phyloP scores from a whole-genome alignment of 768 basidiomycete species.

The Suillus clintonianus region DNA sequence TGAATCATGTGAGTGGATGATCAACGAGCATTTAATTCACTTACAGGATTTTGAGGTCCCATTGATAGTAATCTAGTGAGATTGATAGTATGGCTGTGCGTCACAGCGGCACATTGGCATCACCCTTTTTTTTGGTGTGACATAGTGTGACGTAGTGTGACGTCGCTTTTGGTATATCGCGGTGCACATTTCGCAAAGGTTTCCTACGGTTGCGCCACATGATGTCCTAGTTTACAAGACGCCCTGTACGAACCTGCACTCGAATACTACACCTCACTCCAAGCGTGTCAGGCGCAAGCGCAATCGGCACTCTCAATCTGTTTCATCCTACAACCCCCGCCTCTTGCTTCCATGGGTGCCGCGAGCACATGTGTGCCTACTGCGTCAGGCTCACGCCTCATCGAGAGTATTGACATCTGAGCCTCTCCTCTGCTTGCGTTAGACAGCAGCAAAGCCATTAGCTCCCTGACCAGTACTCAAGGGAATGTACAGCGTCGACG shows the following conservation, averaged over 20 bases:
- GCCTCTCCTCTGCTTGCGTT: conserved; percentile 21
- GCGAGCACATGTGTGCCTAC: conserved; percentile 15
- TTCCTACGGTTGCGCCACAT: conserved; percentile 3
- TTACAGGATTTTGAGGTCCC: too few species aligned
- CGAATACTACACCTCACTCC: conserved; percentile 92
- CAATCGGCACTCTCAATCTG: conserved; percentile 70
- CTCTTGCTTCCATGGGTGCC: conserved; percentile 46
- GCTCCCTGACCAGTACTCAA: background rate
- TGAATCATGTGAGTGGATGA: too few species aligned
- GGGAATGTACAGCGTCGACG: conserved; percentile 16
- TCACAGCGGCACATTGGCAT: too few species aligned
- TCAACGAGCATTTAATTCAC: too few species aligned
- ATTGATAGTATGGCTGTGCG: too few species aligned
- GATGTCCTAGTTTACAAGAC: conserved; percentile 69
- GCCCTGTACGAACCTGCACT: conserved; percentile 87
- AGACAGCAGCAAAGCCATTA: conserved; percentile 1
- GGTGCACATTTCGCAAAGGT: too few species aligned
- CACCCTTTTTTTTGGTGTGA: too few species aligned
- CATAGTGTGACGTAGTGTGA: too few species aligned
- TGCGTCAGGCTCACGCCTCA: conserved; percentile 16
- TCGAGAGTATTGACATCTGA: conserved; percentile 29
- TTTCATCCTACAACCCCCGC: conserved; percentile 49
- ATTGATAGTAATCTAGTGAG: too few species aligned
- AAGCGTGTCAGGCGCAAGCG: conserved; percentile 91
- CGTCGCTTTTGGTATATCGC: too few species aligned